These are phyloP conservation scores for Starmerella scarabaei DNA, from an alignment of 805 yeast species.

Conservation along the genomic window DNA sequence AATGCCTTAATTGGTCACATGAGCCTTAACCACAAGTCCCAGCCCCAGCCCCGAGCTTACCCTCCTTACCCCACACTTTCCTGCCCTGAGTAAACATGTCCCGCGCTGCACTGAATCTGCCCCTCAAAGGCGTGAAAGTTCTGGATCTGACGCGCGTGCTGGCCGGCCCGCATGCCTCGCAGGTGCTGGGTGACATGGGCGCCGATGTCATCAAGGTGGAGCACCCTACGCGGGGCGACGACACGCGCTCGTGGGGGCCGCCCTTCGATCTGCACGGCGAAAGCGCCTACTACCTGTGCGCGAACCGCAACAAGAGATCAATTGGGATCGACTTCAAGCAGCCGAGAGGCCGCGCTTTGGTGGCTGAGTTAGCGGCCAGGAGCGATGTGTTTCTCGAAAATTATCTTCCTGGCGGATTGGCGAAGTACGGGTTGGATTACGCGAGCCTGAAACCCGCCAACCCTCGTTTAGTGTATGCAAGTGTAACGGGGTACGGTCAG, in stretches of 20 bases:
- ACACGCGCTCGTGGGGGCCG: conserved; percentile 35
- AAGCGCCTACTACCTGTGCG: conserved; percentile 30
- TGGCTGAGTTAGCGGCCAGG: conserved; percentile 22
- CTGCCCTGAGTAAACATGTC: too few relatives aligned
- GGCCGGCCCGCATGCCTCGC: conserved; percentile 34
- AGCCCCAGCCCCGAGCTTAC: too few relatives aligned
- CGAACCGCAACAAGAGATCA: conserved; percentile 30
- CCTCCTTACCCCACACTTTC: too few relatives aligned
- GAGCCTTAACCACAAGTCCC: too few relatives aligned
- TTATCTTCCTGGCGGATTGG: conserved; percentile 30
- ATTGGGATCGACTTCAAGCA: conserved; percentile 29
- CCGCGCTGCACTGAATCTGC: conserved; percentile 16
- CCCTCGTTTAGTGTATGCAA: conserved; percentile 28
- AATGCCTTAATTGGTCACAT: too few relatives aligned
- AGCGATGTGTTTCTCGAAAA: conserved; percentile 32
- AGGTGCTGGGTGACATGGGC: conserved; percentile 33
- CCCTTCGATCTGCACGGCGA: conserved; percentile 31
- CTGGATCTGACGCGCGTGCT: conserved; percentile 32
- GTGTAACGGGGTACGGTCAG: conserved; percentile 34
- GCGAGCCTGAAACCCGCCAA: conserved; percentile 21
- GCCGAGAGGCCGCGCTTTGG: conserved; percentile 26
- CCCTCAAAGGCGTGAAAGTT: conserved; percentile 28
- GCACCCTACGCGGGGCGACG: conserved; percentile 33
- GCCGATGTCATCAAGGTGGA: conserved; percentile 33
- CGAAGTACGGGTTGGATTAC: conserved; percentile 29